Evolutionary conservation across 208 protist species (phyloP).

Genomic region (Wallacemonas collosoma): DNA sequence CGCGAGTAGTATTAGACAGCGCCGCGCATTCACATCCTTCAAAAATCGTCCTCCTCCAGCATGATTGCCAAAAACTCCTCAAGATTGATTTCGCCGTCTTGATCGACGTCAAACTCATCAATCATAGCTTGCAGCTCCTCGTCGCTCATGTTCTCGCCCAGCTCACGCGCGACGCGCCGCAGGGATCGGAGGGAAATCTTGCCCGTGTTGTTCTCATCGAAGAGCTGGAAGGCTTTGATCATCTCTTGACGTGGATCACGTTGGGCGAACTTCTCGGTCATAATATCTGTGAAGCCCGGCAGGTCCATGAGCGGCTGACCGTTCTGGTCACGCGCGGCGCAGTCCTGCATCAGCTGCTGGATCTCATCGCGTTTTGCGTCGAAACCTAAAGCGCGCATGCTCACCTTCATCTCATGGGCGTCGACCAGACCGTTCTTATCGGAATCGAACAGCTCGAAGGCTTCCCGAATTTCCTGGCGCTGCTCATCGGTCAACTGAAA

Average conservation of each 20-base stretch:
- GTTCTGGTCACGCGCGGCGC: slow-evolving; percentile 77
- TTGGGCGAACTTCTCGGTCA: slow-evolving; percentile 93
- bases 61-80: slow-evolving; percentile 97
- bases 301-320: slow-evolving; percentile 90
- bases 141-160: slow-evolving; percentile 96
- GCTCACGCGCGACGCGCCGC: slow-evolving; percentile 91
- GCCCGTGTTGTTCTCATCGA: slow-evolving; percentile 96
- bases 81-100: slow-evolving; percentile 95
- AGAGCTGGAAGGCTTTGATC: slow-evolving; percentile 95
- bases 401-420: slow-evolving; percentile 99
- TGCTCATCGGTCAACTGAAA: slow-evolving; percentile 98
- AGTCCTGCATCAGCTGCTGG: slow-evolving; percentile 87
- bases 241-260: slow-evolving; percentile 95
- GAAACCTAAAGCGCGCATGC: slow-evolving; percentile 99
- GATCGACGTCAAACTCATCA: slow-evolving; percentile 96
- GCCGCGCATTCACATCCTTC: slow-evolving; percentile 7
- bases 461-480: slow-evolving; percentile 99
- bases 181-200: slow-evolving; percentile 95
- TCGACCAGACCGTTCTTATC: slow-evolving; percentile 97
- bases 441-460: slow-evolving; percentile 99
- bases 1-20: too few relatives aligned
- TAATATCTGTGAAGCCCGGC: slow-evolving; percentile 91
- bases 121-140: slow-evolving; percentile 98
- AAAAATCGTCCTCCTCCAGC: slow-evolving; percentile 93
- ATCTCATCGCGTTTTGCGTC: slow-evolving; percentile 97